Evolutionary conservation across 2,329 filamentous ascomycete genomes (phyloP), one percentile per base, ranked within the genome.

Genomic region (Colletotrichum ledebouriae): DNA sequence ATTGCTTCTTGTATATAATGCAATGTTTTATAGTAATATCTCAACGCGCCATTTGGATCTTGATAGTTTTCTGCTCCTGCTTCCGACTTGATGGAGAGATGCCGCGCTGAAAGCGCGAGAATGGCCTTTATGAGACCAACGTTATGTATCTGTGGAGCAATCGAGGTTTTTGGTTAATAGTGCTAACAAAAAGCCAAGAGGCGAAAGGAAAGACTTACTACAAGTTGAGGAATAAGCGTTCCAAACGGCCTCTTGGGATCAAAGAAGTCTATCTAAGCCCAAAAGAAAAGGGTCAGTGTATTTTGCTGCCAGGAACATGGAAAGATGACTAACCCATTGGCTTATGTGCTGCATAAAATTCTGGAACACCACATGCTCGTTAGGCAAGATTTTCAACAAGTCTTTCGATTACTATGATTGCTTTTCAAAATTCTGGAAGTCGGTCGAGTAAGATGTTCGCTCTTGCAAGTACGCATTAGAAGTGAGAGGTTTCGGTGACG

Each of bases 21-120:
- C 0, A 90, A 77, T 0, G 87, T 89, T 72, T 90, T 86, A 72
- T 88, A 86, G 73, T 90, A 90, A 68, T 89, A 90, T 65, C 84
- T 84, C 11, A 75, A 66, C 44, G 72, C 72, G 22, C 71, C 68
- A 17, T 73, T 71, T 33, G 68, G 60, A 46, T 82, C 71, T 2
- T 75, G 75, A 5, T 73, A 75, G 2, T 68, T 69, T 7, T 34
- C 42, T 0, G 20, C 57, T 6, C 41, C 57, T 3, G 22, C 1
- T 0, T 22, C 7, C 3, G 44, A 37, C 13, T 39, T 50, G 22
- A 72, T 53, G 13, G 70, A 73, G 13, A 73, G 67, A 59, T 75
- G 75, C 15, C 71, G 73, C 33, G 50, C 70, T 34, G 73, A 71
- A 59, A 76, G 72, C n/a, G 73, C 73, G 0, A 76, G 65, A 20